Evolutionary conservation across 176 grass and related monocot species (phyloP), one percentile per base, ranked within the genome.

Genomic region (Triticum dicoccoides): DNA sequence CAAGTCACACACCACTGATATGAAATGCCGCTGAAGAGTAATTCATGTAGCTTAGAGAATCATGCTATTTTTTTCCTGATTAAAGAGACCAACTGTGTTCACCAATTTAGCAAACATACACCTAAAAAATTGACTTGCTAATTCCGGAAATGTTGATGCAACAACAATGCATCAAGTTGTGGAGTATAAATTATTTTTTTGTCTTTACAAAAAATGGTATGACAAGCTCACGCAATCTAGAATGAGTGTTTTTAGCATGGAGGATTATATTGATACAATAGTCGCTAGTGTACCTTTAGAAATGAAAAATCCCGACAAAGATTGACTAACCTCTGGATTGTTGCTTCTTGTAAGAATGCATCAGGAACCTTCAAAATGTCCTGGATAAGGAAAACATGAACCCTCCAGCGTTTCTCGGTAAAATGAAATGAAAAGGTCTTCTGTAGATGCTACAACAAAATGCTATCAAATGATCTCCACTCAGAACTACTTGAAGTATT

Each of bases 391-490:
- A 95, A 98, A 89, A 98, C 88, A 77, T 91, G 93, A 73, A 98
- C 91, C 59, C 91, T 93, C 89, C 93, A 95, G 51, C 88, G 89
- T 95, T 95, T 38, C 88, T 91, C 8, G 89, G 95, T 71, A 95
- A 88, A 86, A 98, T 91, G 81, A 98, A 98, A 71, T 69, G 38
- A 82, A 98, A 49, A 98, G 86, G 80, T 98, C 93, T 86, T 98
- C 96, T 88, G 96, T 95, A 23, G 93, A 90, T 68, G 91, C 91
- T 84, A 98, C 86, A 41, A 98, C 93, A 47, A 93, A 92, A 75
- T 89, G 93, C 89, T 98, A 78, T 98, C 93, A 70, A 98, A 95
- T 33, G 87, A 93, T 92, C 94, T 93, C 96, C 91, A 95, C 11
- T 35, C 77, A 17, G 65, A 79, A 61, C 69, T 83, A 49, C 70